Evolutionary conservation across 2,329 filamentous ascomycete species (phyloP).

Genomic region (Exutisphaerella laricina): DNA sequence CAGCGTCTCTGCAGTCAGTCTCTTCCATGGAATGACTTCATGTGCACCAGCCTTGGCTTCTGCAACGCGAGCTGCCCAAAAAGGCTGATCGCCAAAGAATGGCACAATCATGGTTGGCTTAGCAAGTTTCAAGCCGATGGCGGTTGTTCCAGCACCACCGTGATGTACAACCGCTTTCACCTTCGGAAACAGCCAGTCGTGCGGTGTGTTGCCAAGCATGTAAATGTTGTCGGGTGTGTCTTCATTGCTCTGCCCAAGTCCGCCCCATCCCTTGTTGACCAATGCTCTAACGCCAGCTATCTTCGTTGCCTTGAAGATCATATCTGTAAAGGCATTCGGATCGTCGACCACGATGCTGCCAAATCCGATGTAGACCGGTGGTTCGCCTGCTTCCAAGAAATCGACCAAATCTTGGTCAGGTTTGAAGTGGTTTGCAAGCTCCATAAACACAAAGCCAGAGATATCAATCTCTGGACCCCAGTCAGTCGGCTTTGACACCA

Average conservation of each 20-base stretch:
- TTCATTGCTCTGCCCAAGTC: constrained; percentile 54
- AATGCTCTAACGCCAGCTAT: constrained; percentile 63
- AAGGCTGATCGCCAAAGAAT: constrained; percentile 74
- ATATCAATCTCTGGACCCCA: constrained; percentile 37
- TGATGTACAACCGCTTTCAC: constrained; percentile 66
- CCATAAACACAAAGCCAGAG: constrained; percentile 34
- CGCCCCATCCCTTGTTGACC: constrained; percentile 72
- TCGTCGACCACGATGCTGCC: constrained; percentile 72
- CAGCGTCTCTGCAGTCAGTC: constrained; percentile 57
- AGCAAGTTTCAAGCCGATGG: constrained; percentile 65
- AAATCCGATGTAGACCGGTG: constrained; percentile 69
- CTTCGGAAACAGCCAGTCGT: constrained; percentile 70
- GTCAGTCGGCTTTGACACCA: constrained; percentile 40
- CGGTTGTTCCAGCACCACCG: constrained; percentile 72
- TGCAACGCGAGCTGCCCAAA: constrained; percentile 68
- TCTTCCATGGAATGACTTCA: constrained; percentile 62
- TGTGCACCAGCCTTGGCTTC: constrained; percentile 59
- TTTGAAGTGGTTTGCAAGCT: constrained; percentile 33
- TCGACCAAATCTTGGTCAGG: constrained; percentile 31
- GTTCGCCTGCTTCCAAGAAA: constrained; percentile 54
- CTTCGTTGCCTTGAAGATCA: constrained; percentile 65
- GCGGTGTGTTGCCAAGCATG: constrained; percentile 68
- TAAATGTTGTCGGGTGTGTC: constrained; percentile 61
- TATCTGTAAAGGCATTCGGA: constrained; percentile 59
- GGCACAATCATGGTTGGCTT: constrained; percentile 71